phyloP scores from a whole-genome alignment of 441 rosid species.

The Macaranga tanarius region DNA sequence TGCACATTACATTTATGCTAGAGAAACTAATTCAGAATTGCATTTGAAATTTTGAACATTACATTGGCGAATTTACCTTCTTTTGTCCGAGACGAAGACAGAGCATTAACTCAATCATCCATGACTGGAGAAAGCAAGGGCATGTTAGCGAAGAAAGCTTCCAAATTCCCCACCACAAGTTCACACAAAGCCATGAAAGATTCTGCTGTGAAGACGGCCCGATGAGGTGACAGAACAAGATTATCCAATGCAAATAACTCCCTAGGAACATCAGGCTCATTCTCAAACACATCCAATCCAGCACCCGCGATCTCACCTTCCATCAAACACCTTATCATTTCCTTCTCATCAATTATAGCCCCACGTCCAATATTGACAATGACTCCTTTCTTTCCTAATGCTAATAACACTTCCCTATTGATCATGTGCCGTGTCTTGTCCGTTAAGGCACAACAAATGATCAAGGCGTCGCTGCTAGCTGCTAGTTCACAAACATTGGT shows the following conservation, averaged over 20 bases:
- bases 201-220: constrained; percentile 39
- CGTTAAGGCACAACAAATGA: constrained; percentile 49
- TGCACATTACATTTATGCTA: too few relatives aligned
- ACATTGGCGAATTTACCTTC: neutral
- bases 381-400: constrained; percentile 61
- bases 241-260: constrained; percentile 42
- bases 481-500: constrained; percentile 47
- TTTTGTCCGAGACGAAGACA: neutral
- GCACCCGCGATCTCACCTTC: constrained; percentile 61
- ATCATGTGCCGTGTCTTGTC: constrained; percentile 50
- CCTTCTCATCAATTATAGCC: constrained; percentile 58
- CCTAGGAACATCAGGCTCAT: constrained; percentile 53
- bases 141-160: constrained; percentile 45
- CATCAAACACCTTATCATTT: constrained; percentile 45
- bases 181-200: constrained; percentile 26
- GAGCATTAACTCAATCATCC: constrained; percentile 17
- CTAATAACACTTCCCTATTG: constrained; percentile 47
- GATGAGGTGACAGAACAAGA: constrained; percentile 47
- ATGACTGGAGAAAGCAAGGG: constrained; percentile 37
- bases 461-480: constrained; percentile 39
- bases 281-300: constrained; percentile 69
- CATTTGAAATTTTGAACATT: too few relatives aligned
- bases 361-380: constrained; percentile 66
- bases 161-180: constrained; percentile 43
- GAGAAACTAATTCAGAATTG: too few relatives aligned